Evolutionary conservation across 2,329 filamentous ascomycete genomes (phyloP).

Genomic region (Scedosporium boydii): DNA sequence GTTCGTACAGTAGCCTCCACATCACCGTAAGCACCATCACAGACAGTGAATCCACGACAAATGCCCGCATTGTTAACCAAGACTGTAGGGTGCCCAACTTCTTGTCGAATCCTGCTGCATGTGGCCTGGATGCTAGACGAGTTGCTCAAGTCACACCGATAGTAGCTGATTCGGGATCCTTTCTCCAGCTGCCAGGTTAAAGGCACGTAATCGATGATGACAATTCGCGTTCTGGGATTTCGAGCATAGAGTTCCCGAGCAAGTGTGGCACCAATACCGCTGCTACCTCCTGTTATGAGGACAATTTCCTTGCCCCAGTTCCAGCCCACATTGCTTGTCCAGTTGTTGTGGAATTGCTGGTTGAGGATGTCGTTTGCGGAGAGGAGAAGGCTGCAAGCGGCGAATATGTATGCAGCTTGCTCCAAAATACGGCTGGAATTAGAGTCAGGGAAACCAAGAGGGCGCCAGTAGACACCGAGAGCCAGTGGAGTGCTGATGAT

Average conservation of each 20-base stretch:
- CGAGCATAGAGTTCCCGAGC: slow-evolving; percentile 16
- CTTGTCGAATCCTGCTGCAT: slow-evolving; percentile 16
- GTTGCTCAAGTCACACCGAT: slow-evolving; percentile 25
- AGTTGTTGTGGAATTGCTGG: slow-evolving; percentile 16
- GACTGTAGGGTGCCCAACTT: slow-evolving; percentile 34
- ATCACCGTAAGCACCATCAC: slow-evolving; percentile 35
- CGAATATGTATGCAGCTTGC: slow-evolving; percentile 4
- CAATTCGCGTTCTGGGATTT: slow-evolving; percentile 18
- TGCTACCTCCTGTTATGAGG: slow-evolving; percentile 28
- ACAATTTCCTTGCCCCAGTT: slow-evolving; percentile 27
- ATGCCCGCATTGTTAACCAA: slow-evolving; percentile 46
- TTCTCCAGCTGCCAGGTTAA: slow-evolving; percentile 17
- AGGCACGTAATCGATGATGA: slow-evolving; percentile 24
- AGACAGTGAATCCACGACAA: slow-evolving; percentile 39
- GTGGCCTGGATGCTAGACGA: slow-evolving; percentile 17
- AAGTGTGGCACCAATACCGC: slow-evolving; percentile 27
- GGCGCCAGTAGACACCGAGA: no score
- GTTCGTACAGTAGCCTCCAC: slow-evolving; percentile 43
- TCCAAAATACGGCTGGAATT: no score
- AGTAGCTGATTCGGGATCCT: slow-evolving; percentile 16
- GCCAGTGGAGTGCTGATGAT: no score
- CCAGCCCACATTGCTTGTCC: slow-evolving; percentile 14
- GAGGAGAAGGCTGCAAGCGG: slow-evolving; percentile 10
- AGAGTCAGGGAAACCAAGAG: no score
- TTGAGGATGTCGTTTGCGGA: slow-evolving; percentile 15